Base-by-base conservation (phyloP, 305 asterid species). In the Solanum hybrid region DNA sequence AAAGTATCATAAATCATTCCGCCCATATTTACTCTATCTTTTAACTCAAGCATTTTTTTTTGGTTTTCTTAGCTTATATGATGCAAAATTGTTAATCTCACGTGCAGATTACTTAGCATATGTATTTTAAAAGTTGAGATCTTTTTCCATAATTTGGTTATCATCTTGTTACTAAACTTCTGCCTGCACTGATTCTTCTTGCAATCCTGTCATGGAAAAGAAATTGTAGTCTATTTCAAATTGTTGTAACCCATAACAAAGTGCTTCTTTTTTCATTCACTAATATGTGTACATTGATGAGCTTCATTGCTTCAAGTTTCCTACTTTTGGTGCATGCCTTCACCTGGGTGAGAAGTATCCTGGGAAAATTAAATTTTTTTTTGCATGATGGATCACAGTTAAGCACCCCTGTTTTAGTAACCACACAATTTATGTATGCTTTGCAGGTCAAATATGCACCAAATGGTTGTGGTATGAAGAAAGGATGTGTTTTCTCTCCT, bases 401-500 rank as follows among this genome's bases (percentile, higher is more conserved):
- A 81, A 20, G 37, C 73, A 82, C 16, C 87, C 42, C 5, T 22
- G 14, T 20, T 51, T 51, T 84, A 42, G 11, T 84, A 46, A 46
- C 34, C 42, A 56, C 87, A 29, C 10, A 37, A 73, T 60, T 36
- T 76, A 73, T 31, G 76, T 31, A 86, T 87, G 88, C 51, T 89
- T 88, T 88, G 84, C 78, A 90, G 88, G 90, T 75, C 85, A 93
- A 90, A 78, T 88, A 86, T 90, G 91, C 32, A n/a, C 79, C 92
- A 27, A 87, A 77, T 69, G 89, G 93, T 31, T 86, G 90, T 78
- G 94, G 90, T 84, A 86, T 42, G 90, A 93, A 89, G 82, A 88
- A 88, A 73, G 94, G 90, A 60, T 76, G 88, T 88, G 86, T 79
- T 46, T 79, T 89, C 46, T 89, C 94, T 90, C 69, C 91, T 86